Percentiles rank a stretch among this genome's conserved stretches.
phyloP scores from a whole-genome alignment of 78 protist genomes.

The Dictyostelium intermedium region DNA sequence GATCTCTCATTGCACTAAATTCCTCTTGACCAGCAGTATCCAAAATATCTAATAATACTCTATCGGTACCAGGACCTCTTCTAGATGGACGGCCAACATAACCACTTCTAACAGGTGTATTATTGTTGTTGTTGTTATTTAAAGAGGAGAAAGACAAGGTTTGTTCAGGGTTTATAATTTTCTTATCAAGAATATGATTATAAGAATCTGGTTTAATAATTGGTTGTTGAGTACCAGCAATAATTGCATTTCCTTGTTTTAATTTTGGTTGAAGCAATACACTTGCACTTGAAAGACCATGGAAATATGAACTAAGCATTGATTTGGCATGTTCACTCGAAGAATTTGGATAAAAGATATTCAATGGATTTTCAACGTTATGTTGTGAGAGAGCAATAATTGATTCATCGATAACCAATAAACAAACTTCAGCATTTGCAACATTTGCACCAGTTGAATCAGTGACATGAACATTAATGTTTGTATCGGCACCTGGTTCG shows the following conservation, averaged over 20 bases:
- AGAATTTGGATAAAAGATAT: constrained; percentile 45
- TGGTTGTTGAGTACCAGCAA: neutral
- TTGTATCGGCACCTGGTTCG: constrained; percentile 72
- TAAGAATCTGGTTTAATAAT: neutral
- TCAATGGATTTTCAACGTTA: constrained; percentile 35
- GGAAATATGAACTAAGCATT: neutral
- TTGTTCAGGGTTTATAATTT: too few relatives aligned
- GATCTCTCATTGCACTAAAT: constrained; percentile 86
- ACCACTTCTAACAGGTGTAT: neutral
- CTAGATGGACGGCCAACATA: neutral
- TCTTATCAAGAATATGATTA: neutral
- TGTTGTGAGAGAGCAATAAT: constrained; percentile 35
- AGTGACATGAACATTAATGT: constrained; percentile 36
- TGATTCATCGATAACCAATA: constrained; percentile 69
- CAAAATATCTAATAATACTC: constrained; percentile 87
- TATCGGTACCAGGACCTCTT: neutral
- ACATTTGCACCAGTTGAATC: constrained; percentile 40
- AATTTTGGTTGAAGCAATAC: constrained; percentile 33
- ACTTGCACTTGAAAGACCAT: neutral
- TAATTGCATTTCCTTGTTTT: neutral
- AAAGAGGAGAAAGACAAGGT: too few relatives aligned
- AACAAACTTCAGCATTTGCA: constrained; percentile 66
- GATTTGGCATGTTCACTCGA: neutral
- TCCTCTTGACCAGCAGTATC: constrained; percentile 99
- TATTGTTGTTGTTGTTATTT: neutral